Percentiles rank a stretch among this genome's conserved stretches.
Conservation (phyloP, 192 early-diverging fungal genomes). For the Rhizoclosmatium globosum region DNA sequence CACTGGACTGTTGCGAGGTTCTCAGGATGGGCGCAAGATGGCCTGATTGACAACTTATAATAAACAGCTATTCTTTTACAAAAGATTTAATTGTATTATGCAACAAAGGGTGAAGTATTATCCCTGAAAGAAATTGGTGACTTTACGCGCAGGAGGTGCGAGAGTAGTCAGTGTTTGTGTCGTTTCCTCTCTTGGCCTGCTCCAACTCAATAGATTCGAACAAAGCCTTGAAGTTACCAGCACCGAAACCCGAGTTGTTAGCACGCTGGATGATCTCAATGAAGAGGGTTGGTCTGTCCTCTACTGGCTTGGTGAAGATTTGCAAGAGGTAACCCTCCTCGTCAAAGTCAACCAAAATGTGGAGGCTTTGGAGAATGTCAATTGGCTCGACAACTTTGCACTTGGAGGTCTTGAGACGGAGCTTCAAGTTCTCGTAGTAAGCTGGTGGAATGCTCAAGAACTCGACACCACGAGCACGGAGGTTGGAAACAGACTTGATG, state of each 20-base stretch:
- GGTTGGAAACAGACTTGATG: constrained; percentile 79
- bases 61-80: no score
- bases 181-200: constrained; percentile 85
- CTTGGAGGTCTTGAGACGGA: constrained; percentile 73
- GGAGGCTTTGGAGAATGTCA: constrained; percentile 79
- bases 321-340: constrained; percentile 96
- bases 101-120: no score
- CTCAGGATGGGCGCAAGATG: neutral
- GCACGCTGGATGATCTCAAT: constrained; percentile 97
- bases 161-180: neutral
- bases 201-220: constrained; percentile 96
- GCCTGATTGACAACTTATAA: neutral
- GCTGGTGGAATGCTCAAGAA: constrained; percentile 83
- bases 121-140: no score
- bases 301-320: constrained; percentile 86
- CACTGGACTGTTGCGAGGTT: neutral
- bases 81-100: no score
- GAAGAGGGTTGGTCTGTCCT: constrained; percentile 96
- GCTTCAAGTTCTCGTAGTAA: constrained; percentile 89
- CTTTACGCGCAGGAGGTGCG: neutral
- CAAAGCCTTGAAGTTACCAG: constrained; percentile 97
- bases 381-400: constrained; percentile 84
- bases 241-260: constrained; percentile 89
- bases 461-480: constrained; percentile 87
- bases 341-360: constrained; percentile 97